phyloP scores from a whole-genome alignment of 345 rosid species.

The Cardamine occulta region DNA sequence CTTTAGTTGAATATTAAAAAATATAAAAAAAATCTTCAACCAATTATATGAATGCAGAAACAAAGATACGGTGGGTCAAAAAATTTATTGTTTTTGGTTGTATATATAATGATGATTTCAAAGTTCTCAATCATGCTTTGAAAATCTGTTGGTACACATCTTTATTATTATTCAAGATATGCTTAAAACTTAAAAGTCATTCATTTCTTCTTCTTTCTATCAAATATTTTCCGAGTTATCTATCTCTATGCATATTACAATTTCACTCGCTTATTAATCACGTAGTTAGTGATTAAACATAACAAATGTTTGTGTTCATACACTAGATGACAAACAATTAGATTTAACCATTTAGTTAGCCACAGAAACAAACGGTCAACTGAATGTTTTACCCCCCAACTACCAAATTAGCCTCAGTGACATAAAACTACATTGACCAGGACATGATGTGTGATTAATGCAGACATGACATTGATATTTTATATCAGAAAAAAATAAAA shows the following conservation, averaged over 20 bases:
- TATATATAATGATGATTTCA: neutral
- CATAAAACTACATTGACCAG: constrained; percentile 14
- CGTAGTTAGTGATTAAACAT: neutral
- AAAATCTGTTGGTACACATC: constrained; percentile 5
- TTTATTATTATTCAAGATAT: constrained; percentile 9
- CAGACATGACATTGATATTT: constrained; percentile 21
- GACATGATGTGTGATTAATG: constrained; percentile 22
- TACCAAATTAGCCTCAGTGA: constrained; percentile 30
- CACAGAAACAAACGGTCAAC: constrained; percentile 37
- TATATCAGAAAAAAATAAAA: neutral
- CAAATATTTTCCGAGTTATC: neutral
- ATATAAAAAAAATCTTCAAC: neutral
- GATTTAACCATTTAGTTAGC: neutral
- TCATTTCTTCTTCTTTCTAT: neutral
- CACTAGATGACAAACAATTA: constrained; percentile 3
- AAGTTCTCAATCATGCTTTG: constrained; percentile 18
- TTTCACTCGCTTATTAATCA: neutral
- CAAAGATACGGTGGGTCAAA: constrained; percentile 25
- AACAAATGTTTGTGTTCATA: neutral
- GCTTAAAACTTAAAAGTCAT: neutral
- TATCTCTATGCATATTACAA: neutral
- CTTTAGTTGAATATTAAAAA: neutral
- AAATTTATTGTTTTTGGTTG: constrained; percentile 26
- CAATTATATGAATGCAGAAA: constrained; percentile 25
- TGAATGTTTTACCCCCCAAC: constrained; percentile 35